Percentiles rank a stretch among this genome's conserved stretches.
phyloP scores from a whole-genome alignment of 768 basidiomycete species.

The Tephrocybe sp. region DNA sequence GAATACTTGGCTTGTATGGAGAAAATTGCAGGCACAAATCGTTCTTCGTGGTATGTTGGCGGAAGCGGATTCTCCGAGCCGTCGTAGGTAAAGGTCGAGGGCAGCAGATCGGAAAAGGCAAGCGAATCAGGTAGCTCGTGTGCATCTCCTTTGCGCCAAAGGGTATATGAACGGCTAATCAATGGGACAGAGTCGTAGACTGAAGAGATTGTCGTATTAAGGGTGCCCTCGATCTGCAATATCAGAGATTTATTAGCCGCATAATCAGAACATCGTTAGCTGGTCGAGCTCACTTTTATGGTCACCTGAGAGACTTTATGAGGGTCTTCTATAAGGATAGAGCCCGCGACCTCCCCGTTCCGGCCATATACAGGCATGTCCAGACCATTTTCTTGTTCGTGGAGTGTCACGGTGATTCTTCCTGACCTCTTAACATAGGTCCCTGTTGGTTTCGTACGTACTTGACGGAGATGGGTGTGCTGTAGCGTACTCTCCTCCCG shows the following conservation, averaged over 20 bases:
- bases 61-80: conserved; percentile 39
- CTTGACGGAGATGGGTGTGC: conserved; percentile 38
- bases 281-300: conserved; percentile 39
- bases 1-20: conserved; percentile 43
- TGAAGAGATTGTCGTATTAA: conserved; percentile 38
- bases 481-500: conserved; percentile 55
- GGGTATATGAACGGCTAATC: conserved; percentile 28
- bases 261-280: conserved; percentile 1
- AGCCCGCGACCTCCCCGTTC: conserved; percentile 38
- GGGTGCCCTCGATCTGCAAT: conserved; percentile 41
- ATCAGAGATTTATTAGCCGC: no score
- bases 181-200: conserved; percentile 31
- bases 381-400: conserved; percentile 43
- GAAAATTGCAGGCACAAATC: conserved; percentile 34
- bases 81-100: conserved; percentile 42
- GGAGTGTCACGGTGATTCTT: conserved; percentile 40
- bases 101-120: conserved; percentile 46
- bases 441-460: conserved; percentile 32
- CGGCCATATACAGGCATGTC: conserved; percentile 46
- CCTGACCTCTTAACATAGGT: conserved; percentile 40
- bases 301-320: conserved; percentile 41
- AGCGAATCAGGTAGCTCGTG: conserved; percentile 30
- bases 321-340: conserved; percentile 39
- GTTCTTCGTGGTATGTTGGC: conserved; percentile 41
- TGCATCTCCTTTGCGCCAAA: conserved; percentile 30